Evolutionary conservation across 1,284 basidiomycete genomes (phyloP), one percentile per base, ranked within the genome.

Genomic region (Phaffia rhodozyma): DNA sequence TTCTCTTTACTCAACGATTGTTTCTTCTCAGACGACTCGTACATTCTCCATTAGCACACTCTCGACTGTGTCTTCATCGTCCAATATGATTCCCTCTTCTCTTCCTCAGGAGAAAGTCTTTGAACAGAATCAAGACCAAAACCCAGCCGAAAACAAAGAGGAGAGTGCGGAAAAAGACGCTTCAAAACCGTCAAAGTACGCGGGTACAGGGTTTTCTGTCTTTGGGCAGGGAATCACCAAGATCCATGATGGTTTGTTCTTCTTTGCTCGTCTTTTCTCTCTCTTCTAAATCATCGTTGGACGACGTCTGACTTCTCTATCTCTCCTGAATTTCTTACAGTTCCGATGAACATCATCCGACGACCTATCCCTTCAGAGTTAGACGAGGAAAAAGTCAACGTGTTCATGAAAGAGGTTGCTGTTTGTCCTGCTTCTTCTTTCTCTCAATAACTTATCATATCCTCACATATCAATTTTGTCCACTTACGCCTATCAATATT

Each of bases 371-470:
- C 75, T 1, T 72, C 72, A 2, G 72, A 73, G 57, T 69, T 78
- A 34, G 75, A 75, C 61, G 74, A 78, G 68, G 65, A 55, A 18
- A 77, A 77, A 55, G 76, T 77, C 0, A 29, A 68, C 58, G 65
- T 69, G 6, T 78, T 78, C 69, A 76, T 77, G 75, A 66, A 72
- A 21, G 76, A 77, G 66, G 74, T 78, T 69, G 58, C 72, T 70
- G 75, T 75, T 47, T 13, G 74, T 68, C 9, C 43, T 27, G 16
- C 27, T 11, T 34, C 23, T 53, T 34, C 16, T 27, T 29, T 47
- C n/a, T 48, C 43, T 49, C 0, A 34, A n/a, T 54, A 16, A 27
- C 23, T 25, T 6, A 11, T 16, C 23, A 43, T n/a, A 9, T 9
- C 2, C 13, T 47, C 47, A 47, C 25, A 50, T 60, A n/a, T 27